Evolutionary conservation across 495 filamentous ascomycete genomes (phyloP).

Genomic region (Neurospora cerealis): DNA sequence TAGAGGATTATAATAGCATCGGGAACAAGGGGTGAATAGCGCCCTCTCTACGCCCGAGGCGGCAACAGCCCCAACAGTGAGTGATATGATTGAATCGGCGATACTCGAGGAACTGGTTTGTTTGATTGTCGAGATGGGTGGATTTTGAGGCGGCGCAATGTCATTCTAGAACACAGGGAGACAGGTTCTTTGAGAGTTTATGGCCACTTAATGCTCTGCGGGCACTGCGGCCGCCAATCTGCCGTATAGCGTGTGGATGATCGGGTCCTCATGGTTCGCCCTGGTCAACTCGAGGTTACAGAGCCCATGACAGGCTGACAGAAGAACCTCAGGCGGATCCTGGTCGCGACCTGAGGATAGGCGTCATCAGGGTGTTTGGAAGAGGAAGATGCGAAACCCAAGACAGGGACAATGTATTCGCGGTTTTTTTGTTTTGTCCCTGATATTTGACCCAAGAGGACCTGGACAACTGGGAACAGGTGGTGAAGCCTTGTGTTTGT

Average conservation of each 20-base stretch:
- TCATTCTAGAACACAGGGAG: not conserved
- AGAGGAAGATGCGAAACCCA: not conserved
- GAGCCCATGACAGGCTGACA: not conserved
- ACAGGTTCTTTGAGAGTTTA: not conserved
- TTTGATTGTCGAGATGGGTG: not conserved
- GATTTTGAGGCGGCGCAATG: not conserved
- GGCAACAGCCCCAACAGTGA: not conserved
- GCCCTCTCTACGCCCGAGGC: not conserved
- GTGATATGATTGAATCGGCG: not conserved
- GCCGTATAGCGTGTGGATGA: not conserved
- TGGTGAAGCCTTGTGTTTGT: not conserved
- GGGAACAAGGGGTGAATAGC: not conserved
- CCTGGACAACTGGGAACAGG: not conserved
- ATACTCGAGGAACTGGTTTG: not conserved
- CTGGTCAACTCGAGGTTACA: not conserved
- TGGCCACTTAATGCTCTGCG: not conserved
- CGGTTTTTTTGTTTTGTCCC: not conserved
- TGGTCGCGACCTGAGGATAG: not conserved
- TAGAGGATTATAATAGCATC: not conserved
- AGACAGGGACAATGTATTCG: not conserved
- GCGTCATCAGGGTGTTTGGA: not conserved
- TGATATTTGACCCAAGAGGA: not conserved
- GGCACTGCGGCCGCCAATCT: not conserved
- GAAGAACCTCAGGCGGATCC: not conserved
- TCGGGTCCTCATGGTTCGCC: not conserved